Conservation (phyloP, 306 rosid genomes). For the Sphenostylis stenocarpa region DNA sequence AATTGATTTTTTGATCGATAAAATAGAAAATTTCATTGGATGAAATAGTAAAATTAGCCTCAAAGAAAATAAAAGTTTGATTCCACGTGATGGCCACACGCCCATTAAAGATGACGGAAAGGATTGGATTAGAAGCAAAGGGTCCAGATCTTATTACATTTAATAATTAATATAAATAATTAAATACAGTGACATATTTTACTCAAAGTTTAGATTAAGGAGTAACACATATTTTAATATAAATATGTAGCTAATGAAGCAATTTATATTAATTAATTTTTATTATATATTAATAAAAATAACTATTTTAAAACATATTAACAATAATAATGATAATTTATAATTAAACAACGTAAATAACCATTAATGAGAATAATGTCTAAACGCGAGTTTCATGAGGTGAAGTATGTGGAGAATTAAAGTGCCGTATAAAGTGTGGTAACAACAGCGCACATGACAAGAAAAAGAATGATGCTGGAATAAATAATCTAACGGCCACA, state of each 20-base stretch:
- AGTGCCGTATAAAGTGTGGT: background rate
- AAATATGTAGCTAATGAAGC: too few species aligned
- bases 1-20: too few species aligned
- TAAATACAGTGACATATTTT: background rate
- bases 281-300: too few species aligned
- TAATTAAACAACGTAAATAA: too few species aligned
- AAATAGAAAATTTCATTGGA: background rate
- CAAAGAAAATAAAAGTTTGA: background rate
- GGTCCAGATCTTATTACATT: background rate
- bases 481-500: background rate
- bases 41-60: too few species aligned
- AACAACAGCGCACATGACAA: background rate
- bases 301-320: too few species aligned
- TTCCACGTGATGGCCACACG: conserved; percentile 32
- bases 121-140: background rate
- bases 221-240: too few species aligned
- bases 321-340: too few species aligned
- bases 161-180: background rate
- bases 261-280: too few species aligned
- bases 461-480: background rate
- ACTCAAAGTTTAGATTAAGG: too few species aligned
- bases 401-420: too few species aligned
- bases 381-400: background rate
- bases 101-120: background rate
- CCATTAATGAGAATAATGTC: background rate